Evolutionary conservation across 2,329 filamentous ascomycete genomes (phyloP), one percentile per base, ranked within the genome.

Genomic region (Aspergillus clavatus): DNA sequence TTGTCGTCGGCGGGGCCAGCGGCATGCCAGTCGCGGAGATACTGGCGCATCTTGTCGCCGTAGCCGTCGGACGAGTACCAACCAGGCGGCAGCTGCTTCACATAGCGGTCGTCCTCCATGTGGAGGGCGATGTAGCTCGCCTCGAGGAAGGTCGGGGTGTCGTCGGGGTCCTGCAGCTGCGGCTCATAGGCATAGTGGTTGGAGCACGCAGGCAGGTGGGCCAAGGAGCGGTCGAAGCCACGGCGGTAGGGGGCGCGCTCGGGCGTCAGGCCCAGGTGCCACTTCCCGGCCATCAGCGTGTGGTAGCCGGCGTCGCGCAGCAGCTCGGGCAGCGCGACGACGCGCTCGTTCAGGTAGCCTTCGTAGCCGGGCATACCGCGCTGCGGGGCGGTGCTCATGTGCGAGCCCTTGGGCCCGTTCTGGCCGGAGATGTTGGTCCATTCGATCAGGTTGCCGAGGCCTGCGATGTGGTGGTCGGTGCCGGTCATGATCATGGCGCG

Each of bases 401-500:
- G 68, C 8, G 72, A 74, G 10, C 72, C 72, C 37, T 73, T 74
- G 18, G 75, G 74, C 4, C 73, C 75, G 54, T 77, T 77, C 50
- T 78, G 75, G 7, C 72, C 74, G 18, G 69, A 72, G 51, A 75
- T 71, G 53, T 78, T 77, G 33, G 74, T 77, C 74, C 77, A 81
- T 63, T 81, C 77, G 51, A 77, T 72, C 44, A 83, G 61, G 46
- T 81, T 80, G 2, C 79, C 80, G 2, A 83, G 68, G 1, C 81
- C 68, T 8, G 68, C 68, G 46, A 71, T 71, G 43, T 71, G 79
- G 54, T 82, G 74, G 55, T 82, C 80, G 0, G 80, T 83, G 3
- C 80, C 80, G 0, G 79, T 82, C 73, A 84, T 78, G 53, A 84
- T 74, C 81, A 84, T 84, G 14, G 80, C 78, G 28, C 81, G 71